Percentiles rank a stretch among this genome's conserved stretches.
Evolutionary conservation across 352 stramenopile species (phyloP).

Genomic region (Elongisporangium anandrum): DNA sequence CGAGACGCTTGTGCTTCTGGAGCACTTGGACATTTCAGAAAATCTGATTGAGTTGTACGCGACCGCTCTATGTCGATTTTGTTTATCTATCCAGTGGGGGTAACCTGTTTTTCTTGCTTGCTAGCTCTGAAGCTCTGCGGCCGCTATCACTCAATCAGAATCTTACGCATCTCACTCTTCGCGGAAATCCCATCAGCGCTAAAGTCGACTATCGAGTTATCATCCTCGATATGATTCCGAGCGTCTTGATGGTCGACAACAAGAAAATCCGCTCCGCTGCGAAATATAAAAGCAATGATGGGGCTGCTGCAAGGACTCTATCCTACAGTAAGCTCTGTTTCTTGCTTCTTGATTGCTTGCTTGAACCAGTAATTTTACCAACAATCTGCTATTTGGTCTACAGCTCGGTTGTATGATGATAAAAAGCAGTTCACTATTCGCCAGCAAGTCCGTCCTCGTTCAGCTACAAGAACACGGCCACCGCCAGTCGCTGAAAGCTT

Average conservation of each 20-base stretch:
- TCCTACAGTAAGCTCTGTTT: constrained; percentile 56
- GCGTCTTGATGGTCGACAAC: constrained; percentile 67
- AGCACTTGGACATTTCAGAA: constrained; percentile 64
- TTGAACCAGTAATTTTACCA: neutral
- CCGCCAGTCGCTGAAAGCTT: constrained; percentile 30
- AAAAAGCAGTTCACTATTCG: constrained; percentile 75
- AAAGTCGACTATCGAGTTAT: constrained; percentile 60
- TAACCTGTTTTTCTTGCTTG: neutral
- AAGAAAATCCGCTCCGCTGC: constrained; percentile 57
- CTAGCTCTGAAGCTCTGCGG: constrained; percentile 55
- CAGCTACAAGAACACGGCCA: constrained; percentile 29
- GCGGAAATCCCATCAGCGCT: constrained; percentile 62
- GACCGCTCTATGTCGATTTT: constrained; percentile 8
- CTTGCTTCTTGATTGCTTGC: neutral
- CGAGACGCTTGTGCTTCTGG: constrained; percentile 56
- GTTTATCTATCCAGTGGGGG: neutral
- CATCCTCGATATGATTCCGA: constrained; percentile 71
- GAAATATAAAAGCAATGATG: constrained; percentile 37
- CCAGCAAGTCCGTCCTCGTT: constrained; percentile 33
- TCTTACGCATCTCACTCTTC: constrained; percentile 61
- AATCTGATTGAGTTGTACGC: constrained; percentile 77
- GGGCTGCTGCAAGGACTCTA: constrained; percentile 39
- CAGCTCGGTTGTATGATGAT: constrained; percentile 74
- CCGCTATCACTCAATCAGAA: constrained; percentile 62
- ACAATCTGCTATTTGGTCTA: neutral